These are phyloP conservation scores for Termitomyces sp. DNA, from an alignment of 768 basidiomycete species.

Conservation along the genomic window DNA sequence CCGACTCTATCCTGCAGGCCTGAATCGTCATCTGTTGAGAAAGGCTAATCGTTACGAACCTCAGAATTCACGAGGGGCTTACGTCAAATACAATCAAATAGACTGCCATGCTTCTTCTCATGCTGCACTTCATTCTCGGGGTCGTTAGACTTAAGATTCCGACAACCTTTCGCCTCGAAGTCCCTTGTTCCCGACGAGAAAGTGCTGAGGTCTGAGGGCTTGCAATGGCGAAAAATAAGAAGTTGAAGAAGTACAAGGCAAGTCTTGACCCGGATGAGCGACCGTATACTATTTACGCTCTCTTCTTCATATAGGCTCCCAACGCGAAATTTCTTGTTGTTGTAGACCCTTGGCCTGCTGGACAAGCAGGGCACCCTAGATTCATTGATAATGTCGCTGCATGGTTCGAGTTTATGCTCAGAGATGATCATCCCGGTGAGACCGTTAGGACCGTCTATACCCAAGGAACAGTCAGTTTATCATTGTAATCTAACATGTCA, in stretches of 20 bases:
- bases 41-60: no score
- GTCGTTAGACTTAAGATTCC: no score
- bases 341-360: constrained; percentile 25
- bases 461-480: constrained; percentile 25
- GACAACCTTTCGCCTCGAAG: background rate
- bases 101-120: background rate
- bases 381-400: constrained; percentile 27
- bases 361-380: constrained; percentile 10
- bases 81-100: background rate
- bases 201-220: background rate
- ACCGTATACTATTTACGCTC: background rate
- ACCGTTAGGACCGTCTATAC: constrained; percentile 24
- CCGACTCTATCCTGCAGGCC: no score
- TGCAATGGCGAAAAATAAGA: background rate
- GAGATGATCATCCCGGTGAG: constrained; percentile 22
- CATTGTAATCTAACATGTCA: background rate
- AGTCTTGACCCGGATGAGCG: background rate
- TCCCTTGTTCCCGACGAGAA: background rate
- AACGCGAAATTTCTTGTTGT: constrained; percentile 22
- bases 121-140: no score
- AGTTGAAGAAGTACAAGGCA: constrained; percentile 1
- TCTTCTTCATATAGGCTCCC: constrained; percentile 4
- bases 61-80: background rate
- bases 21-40: no score
- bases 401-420: constrained; percentile 35